Conservation (phyloP, 2,329 filamentous ascomycete species). For the Grosmannia serpens region DNA sequence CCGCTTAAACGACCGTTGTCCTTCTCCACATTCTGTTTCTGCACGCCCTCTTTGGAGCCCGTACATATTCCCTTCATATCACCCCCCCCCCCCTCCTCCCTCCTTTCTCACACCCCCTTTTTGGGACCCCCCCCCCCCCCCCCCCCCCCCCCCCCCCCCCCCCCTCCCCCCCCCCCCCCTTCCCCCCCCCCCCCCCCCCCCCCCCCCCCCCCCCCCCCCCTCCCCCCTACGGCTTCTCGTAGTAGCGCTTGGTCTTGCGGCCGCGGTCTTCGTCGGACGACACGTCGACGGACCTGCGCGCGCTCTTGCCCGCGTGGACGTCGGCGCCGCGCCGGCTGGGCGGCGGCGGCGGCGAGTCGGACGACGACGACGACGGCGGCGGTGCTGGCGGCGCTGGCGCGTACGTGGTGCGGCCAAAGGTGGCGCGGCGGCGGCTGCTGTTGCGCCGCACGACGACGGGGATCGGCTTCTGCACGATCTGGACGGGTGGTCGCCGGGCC, state of each 20-base stretch:
- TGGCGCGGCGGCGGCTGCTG: neutral
- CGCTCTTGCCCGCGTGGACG: too few relatives aligned
- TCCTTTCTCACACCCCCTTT: neutral
- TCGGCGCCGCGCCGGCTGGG: too few relatives aligned
- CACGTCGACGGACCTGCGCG: too few relatives aligned
- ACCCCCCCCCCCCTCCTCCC: neutral
- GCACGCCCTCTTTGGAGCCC: neutral
- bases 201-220: neutral
- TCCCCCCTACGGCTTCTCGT: neutral
- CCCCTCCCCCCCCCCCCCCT: neutral
- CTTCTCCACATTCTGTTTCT: neutral
- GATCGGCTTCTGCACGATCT: neutral
- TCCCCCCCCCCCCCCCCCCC: neutral
- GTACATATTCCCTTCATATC: neutral
- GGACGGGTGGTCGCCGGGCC: neutral
- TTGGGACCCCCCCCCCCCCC: neutral
- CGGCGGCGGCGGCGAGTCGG: too few relatives aligned
- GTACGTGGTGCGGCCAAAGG: neutral
- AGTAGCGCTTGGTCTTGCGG: too few relatives aligned
- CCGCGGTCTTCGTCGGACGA: too few relatives aligned
- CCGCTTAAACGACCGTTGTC: constrained; percentile 3
- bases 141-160: neutral
- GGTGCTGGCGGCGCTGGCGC: too few relatives aligned
- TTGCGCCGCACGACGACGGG: neutral
- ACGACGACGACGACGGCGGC: too few relatives aligned